Evolutionary conservation across 305 asterid genomes (phyloP).

Genomic region (Fraxinus albicans): DNA sequence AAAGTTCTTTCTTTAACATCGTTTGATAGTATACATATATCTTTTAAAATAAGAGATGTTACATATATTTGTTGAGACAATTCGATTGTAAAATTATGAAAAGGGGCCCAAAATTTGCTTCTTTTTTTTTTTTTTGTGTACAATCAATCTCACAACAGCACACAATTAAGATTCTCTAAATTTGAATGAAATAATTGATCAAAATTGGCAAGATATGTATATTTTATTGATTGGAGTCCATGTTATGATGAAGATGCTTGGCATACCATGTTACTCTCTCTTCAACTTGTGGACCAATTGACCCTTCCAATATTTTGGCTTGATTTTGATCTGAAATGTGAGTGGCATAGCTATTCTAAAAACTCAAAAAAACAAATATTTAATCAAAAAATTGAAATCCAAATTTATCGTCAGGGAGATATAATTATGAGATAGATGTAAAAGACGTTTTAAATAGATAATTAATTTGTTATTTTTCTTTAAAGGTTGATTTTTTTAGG

Average conservation of each 20-base stretch:
- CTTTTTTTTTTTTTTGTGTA: neutral
- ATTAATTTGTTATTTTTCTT: neutral
- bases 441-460: neutral
- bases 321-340: neutral
- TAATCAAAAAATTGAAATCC: neutral
- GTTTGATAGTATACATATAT: neutral
- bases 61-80: neutral
- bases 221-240: neutral
- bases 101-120: no score
- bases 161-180: neutral
- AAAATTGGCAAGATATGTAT: neutral
- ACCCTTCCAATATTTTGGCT: neutral
- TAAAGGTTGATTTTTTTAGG: neutral
- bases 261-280: neutral
- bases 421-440: neutral
- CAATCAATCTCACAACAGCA: neutral
- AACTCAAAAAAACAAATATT: neutral
- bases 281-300: constrained; percentile 7
- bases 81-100: no score
- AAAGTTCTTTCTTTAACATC: no score
- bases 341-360: neutral
- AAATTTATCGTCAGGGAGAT: neutral
- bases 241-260: constrained; percentile 24
- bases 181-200: neutral
- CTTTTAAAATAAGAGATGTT: neutral